Evolutionary conservation across 1,139 yeast genomes (phyloP), one percentile per base, ranked within the genome.

Genomic region (Protomyces macrosporus): DNA sequence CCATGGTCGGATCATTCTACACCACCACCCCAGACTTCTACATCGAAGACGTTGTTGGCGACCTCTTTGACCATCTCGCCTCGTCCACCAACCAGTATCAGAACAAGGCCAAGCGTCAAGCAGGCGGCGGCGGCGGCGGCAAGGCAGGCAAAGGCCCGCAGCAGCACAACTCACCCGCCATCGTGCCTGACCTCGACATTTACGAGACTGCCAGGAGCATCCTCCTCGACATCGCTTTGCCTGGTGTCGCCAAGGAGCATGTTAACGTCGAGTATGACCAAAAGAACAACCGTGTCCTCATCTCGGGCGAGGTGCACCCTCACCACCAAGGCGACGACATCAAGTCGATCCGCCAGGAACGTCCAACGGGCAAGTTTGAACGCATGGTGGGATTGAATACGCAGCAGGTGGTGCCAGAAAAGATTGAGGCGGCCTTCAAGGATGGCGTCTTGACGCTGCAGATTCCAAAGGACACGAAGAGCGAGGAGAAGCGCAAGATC

Each of bases 361-460:
- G 71, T 67, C 55, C 70, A 37, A 66, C 68, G 54, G 71, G 75
- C 39, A 69, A 73, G 39, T 82, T 83, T 70, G 84, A 82, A 69
- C 79, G 87, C 72, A 76, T 80, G 40, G 73, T 84, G 60, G 81
- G 79, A 64, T 77, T 84, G 69, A 86, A 86, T 36, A 75, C 78
- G 0, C 74, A 79, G 61, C 83, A 84, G 62, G 77, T 84, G 42
- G 75, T 78, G 53, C 85, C 83, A 63, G 83, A 81, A 16, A 74
- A 73, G 35, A 83, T 84, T 67, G 78, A 76, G 61, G 87, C 87
- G 23, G 78, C 79, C 63, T 82, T 73, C 60, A 75, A 72, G 55
- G 79, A 80, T 67, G 87, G 87, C 16, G 73, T 83, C 65, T 73
- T 84, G 65, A 83, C 81, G 65, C 75, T 84, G 48, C 76, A 73